phyloP scores from a whole-genome alignment of 495 filamentous ascomycete species.

The Parmelia sp. region DNA sequence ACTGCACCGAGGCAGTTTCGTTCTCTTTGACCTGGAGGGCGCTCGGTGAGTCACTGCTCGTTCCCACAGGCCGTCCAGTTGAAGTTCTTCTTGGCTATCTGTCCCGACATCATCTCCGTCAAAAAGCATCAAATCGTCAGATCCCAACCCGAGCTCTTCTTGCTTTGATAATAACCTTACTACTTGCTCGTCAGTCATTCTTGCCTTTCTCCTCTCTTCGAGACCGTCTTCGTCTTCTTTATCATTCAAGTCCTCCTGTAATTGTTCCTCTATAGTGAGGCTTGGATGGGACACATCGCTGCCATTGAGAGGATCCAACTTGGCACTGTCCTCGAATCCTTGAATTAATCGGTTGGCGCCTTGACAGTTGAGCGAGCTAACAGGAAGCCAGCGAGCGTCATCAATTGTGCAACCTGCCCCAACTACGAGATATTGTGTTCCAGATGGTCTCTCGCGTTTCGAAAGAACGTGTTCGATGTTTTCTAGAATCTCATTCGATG shows the following conservation, averaged over 20 bases:
- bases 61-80: slow-evolving; percentile 17
- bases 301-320: slow-evolving; percentile 17
- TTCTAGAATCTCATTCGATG: slow-evolving; percentile 35
- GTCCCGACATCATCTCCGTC: slow-evolving; percentile 29
- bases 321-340: slow-evolving; percentile 34
- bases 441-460: slow-evolving; percentile 37
- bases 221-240: slow-evolving; percentile 33
- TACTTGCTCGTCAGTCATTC: slow-evolving; percentile 51
- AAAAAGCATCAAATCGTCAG: slow-evolving; percentile 52
- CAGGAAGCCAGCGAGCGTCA: slow-evolving; percentile 46
- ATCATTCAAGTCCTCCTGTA: slow-evolving; percentile 37
- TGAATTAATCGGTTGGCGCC: slow-evolving; percentile 31
- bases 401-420: slow-evolving; percentile 39
- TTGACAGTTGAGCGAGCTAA: slow-evolving; percentile 26
- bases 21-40: slow-evolving; percentile 11
- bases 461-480: slow-evolving; percentile 36
- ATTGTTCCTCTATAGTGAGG: slow-evolving; percentile 30
- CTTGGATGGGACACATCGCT: slow-evolving; percentile 27
- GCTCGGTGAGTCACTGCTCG: slow-evolving; percentile 8
- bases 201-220: slow-evolving; percentile 23
- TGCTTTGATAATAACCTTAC: slow-evolving; percentile 58
- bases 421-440: slow-evolving; percentile 47
- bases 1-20: slow-evolving; percentile 14
- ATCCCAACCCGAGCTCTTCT: slow-evolving; percentile 57
- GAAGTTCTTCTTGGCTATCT: slow-evolving; percentile 17